A percentile compares a stretch with the other conserved stretches of the same genome.
Conservation (phyloP, 192 early-diverging fungal species). For the Rhizoclosmatium globosum region DNA sequence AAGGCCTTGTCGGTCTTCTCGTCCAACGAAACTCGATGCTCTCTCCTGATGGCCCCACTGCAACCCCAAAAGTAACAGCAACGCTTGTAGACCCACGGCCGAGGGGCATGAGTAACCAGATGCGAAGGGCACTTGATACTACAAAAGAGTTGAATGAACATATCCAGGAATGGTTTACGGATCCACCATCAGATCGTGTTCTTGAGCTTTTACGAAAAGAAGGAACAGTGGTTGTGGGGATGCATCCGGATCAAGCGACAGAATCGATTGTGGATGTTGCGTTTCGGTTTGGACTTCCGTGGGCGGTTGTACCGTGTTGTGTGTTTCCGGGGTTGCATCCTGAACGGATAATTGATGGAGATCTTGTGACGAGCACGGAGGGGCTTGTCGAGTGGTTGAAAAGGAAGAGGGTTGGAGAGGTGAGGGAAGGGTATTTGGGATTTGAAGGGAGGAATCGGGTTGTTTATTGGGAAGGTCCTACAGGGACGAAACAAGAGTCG, state of each 20-base stretch:
- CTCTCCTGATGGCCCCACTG: neutral
- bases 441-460: slow-evolving; percentile 22
- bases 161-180: neutral
- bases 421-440: neutral
- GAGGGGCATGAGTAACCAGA: slow-evolving; percentile 43
- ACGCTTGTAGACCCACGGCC: slow-evolving; percentile 58
- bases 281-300: slow-evolving; percentile 51
- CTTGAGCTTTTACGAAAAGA: neutral
- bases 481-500: too few relatives aligned
- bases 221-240: slow-evolving; percentile 58
- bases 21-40: slow-evolving; percentile 28
- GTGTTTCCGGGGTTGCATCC: slow-evolving; percentile 62
- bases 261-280: slow-evolving; percentile 63
- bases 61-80: slow-evolving; percentile 43
- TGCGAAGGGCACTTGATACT: slow-evolving; percentile 45
- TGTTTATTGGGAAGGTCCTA: too few relatives aligned
- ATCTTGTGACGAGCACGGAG: neutral
- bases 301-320: slow-evolving; percentile 67
- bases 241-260: slow-evolving; percentile 69
- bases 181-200: too few relatives aligned
- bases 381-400: slow-evolving; percentile 22
- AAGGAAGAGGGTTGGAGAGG: neutral
- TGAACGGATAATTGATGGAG: slow-evolving; percentile 45
- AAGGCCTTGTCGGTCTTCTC: slow-evolving; percentile 57
- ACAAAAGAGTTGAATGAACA: neutral